Evolutionary conservation across 2,329 filamentous ascomycete genomes (phyloP), one percentile per base, ranked within the genome.

Genomic region (Alternaria ethzedia): DNA sequence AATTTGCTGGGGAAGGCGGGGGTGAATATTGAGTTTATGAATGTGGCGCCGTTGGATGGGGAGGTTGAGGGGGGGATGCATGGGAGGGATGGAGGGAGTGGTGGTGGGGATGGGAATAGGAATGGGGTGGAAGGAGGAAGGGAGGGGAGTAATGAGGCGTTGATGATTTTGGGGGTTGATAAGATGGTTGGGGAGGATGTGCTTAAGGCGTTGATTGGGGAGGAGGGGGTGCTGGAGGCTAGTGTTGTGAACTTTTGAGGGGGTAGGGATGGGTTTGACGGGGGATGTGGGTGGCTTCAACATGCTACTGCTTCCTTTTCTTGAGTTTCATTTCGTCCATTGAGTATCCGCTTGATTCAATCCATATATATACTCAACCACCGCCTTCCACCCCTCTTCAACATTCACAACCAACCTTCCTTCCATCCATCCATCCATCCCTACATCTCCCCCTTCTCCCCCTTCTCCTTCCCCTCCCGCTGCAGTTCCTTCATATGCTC

Each of bases 11-110:
- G 92, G 0, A 85, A 84, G 41, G 86, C 90, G 41, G 88, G 88
- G 0, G 88, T 96, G 56, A 96, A 96, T 73, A 93, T 95, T 77
- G 87, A 86, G 49, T 94, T 90, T 75, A 96, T 95, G 92, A 89
- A 88, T 74, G 92, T 94, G 1, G 86, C 86, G 51, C 85, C 86
- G 9, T 76, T 91, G 65, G 84, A 85, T 60, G 77, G 81, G 43
- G 78, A 78, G 47, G 65, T 74, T 15, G 68, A 73, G 55, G 68
- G 78, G 61, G 59, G 67, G 54, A 43, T 64, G 63, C 67, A 70
- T 56, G 70, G 43, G 11, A 67, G 73, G 30, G 64, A 64, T 36
- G 60, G 43, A 1, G 20, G 17, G 7, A 17, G 20, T 1, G 12
- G 11, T n/a, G n/a, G 32, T 7, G 13, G 30, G 30, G 30, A 7